phyloP scores from a whole-genome alignment of 805 yeast genomes.

The Diddensiella santjacobensis region DNA sequence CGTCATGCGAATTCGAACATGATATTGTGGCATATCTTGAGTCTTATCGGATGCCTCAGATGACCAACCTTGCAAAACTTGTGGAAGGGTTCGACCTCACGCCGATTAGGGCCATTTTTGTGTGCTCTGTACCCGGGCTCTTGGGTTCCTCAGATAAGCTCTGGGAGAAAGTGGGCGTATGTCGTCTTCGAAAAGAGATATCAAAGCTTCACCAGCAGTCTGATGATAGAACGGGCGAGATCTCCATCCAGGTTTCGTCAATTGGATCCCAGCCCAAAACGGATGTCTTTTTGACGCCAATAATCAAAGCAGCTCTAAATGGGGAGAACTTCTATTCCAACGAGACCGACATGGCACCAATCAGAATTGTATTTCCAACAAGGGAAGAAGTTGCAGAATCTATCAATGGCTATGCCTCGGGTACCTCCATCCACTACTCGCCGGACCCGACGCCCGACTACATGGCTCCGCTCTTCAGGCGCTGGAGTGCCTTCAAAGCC shows the following conservation, averaged over 20 bases:
- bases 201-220: background rate
- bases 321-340: constrained; percentile 25
- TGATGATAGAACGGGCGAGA: constrained; percentile 5
- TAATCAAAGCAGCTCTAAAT: constrained; percentile 13
- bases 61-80: constrained; percentile 16
- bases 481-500: constrained; percentile 40
- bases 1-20: constrained; percentile 20
- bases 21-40: constrained; percentile 28
- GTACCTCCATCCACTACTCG: constrained; percentile 46
- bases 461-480: constrained; percentile 42
- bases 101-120: constrained; percentile 23
- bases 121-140: constrained; percentile 34
- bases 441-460: constrained; percentile 30
- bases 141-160: constrained; percentile 12
- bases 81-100: constrained; percentile 28
- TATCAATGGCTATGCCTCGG: constrained; percentile 46
- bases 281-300: constrained; percentile 22
- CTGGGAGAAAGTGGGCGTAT: constrained; percentile 24
- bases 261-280: constrained; percentile 27
- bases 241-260: constrained; percentile 28
- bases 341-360: constrained; percentile 27
- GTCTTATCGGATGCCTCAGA: constrained; percentile 20
- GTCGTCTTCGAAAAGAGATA: constrained; percentile 18
- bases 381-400: constrained; percentile 39
- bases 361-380: constrained; percentile 46